A percentile compares a stretch with the other conserved stretches of the same genome.
Conservation (phyloP, 331 rosid genomes). For the Malus hybrid region DNA sequence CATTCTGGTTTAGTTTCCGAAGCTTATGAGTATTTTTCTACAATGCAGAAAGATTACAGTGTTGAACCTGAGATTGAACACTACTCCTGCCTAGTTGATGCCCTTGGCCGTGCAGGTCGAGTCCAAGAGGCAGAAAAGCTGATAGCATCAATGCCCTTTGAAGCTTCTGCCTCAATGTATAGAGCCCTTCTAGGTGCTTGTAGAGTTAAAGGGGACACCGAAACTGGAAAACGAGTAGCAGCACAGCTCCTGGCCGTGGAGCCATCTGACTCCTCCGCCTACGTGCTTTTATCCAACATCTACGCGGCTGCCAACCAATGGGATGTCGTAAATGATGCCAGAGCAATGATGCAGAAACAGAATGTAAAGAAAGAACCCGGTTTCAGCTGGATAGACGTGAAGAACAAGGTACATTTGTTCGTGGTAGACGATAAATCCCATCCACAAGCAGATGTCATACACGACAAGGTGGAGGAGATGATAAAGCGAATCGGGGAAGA, state of each 20-base stretch:
- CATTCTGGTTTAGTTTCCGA: constrained; percentile 71
- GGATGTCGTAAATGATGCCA: constrained; percentile 51
- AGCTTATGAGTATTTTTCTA: constrained; percentile 45
- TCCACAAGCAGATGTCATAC: constrained; percentile 44
- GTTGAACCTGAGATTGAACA: constrained; percentile 69
- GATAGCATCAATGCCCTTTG: constrained; percentile 70
- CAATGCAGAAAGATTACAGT: constrained; percentile 51
- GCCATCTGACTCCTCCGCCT: constrained; percentile 70
- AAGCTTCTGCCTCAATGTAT: constrained; percentile 76
- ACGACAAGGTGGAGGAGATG: constrained; percentile 44
- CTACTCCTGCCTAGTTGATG: constrained; percentile 74
- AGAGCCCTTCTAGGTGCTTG: constrained; percentile 74
- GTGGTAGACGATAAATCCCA: constrained; percentile 71
- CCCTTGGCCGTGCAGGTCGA: constrained; percentile 74
- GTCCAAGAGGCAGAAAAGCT: constrained; percentile 68
- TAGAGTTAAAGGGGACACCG: constrained; percentile 52
- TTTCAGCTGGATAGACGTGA: constrained; percentile 75
- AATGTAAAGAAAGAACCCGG: constrained; percentile 83
- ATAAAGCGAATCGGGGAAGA: constrained; percentile 55
- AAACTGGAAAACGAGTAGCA: constrained; percentile 48
- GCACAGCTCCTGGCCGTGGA: constrained; percentile 52
- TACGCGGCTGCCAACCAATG: constrained; percentile 73
- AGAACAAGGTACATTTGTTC: constrained; percentile 67
- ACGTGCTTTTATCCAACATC: constrained; percentile 68
- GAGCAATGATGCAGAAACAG: constrained; percentile 52